Base-by-base conservation (phyloP, 2,329 filamentous ascomycete species). In the Dichotomopilus funicola region DNA sequence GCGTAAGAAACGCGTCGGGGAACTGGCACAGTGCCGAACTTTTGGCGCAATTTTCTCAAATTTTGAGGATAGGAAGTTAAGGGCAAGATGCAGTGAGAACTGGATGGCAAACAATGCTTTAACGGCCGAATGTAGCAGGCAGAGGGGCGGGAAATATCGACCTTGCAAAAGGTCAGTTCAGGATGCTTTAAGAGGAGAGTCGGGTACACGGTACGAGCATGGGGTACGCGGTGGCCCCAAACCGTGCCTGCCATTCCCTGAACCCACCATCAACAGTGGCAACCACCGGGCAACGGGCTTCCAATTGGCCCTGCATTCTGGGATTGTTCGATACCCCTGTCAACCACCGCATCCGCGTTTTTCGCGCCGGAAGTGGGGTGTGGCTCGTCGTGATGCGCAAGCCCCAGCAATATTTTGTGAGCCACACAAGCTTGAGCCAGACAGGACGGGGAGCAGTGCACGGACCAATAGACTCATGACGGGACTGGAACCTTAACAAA, bases 221-320 rank as follows among this genome's bases (percentile, higher is more conserved):
- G 44, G 51, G 58, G 49, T 49, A 63, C 64, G 64, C 63, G 63
- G 46, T 61, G 31, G 56, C 51, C 19, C 55, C 58, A 56, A 61
- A 64, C 65, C 67, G 64, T 55, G 55, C 57, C 59, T 60, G 49
- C 58, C 51, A 38, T 51, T 53, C 45, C 51, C 53, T 27, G 53
- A 59, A 59, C 59, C 64, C 64, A 66, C 62, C 53, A 59, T 79
- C 75, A 80, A 80, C 76, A 81, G 61, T 69, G 66, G 73, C 77
- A 81, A 82, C 79, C 66, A 69, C 78, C 62, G 69, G 64, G 79
- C 80, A 85, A 85, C 82, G 66, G 65, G 11, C 4, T 41, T 63
- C 31, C 68, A 53, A 79, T 80, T 80, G 77, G 78, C 57, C 13
- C n/a, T 57, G 40, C 38, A 6, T 3, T 51, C 56, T 27, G 35